Conservation (phyloP, 2,329 filamentous ascomycete species). For the Calonectria pseudoreteaudii region DNA sequence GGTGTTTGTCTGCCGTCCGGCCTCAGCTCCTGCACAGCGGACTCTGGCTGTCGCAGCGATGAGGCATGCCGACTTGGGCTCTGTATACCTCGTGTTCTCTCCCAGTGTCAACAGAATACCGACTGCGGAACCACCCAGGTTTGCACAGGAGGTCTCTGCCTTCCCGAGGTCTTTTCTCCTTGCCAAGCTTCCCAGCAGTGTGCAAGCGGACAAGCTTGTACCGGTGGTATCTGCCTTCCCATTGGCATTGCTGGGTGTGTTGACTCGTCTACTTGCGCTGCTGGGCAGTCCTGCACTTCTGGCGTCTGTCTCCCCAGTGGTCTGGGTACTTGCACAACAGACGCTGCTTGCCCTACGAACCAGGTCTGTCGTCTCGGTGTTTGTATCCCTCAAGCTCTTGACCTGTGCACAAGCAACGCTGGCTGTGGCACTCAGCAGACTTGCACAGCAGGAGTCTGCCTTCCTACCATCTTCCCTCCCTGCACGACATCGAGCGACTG, state of each 20-base stretch:
- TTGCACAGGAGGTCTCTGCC: constrained; percentile 13
- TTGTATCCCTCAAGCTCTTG: constrained; percentile 7
- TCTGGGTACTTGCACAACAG: neutral
- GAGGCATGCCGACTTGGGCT: constrained; percentile 13
- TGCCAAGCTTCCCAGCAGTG: neutral
- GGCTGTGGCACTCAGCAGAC: constrained; percentile 6
- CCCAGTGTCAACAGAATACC: neutral
- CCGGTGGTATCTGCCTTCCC: constrained; percentile 7
- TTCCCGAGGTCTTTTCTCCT: constrained; percentile 4
- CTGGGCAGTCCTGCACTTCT: constrained; percentile 1
- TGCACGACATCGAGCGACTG: constrained; percentile 1
- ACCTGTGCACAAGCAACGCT: neutral
- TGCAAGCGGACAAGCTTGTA: constrained; percentile 5
- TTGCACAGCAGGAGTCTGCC: constrained; percentile 6
- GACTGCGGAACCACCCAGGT: neutral
- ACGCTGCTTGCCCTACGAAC: neutral
- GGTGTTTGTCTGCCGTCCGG: constrained; percentile 11
- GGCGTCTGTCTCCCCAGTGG: constrained; percentile 11
- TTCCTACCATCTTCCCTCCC: neutral
- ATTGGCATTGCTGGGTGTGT: constrained; percentile 1
- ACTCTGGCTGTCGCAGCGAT: constrained; percentile 9
- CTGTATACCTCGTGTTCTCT: constrained; percentile 6
- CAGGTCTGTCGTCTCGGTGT: constrained; percentile 14
- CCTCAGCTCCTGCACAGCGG: neutral
- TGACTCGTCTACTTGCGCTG: neutral